Evolutionary conservation across 768 basidiomycete species (phyloP), one percentile per base, ranked within the genome.

Genomic region (Kwoniella dendrophila): DNA sequence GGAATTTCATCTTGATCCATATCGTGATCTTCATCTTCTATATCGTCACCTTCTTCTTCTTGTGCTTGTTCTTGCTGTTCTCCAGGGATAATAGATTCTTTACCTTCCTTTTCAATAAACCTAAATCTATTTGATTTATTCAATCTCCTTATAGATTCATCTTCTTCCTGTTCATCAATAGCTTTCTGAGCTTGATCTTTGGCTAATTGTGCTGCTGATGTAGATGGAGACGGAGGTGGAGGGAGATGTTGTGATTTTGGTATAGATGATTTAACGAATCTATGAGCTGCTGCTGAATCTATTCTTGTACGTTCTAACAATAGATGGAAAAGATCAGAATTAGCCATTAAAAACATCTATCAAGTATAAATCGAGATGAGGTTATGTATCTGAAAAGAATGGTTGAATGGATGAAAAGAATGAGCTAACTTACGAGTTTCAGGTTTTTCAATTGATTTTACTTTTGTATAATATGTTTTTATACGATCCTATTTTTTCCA

Each of bases 401-500:
- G 26, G 12, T 7, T 16, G 45, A 10, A 47, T 5, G 3, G 2
- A 6, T 22, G 29, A 40, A 43, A 53, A 26, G 38, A 20, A 59
- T 40, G 45, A 41, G n/a, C 8, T 34, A 56, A 73, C 72, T 38
- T 50, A 75, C 76, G 65, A 32, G 67, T 59, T 50, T 73, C 64
- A 1, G 74, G 70, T 26, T 74, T 49, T 64, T 78, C 79, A 0
- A 74, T 69, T 1, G 53, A 49, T 30, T 65, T 59, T 45, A 80
- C 65, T 58, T 80, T 80, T 40, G 62, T 56, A 45, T 77, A 79
- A 56, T 80, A 80, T 8, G 56, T 59, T 62, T 69, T 70, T 44
- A 80, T 73, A 8, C 79, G 66, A 38, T 80, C 68, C 74, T 75
- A 32, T 14, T 10, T 16, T n/a, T 12, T n/a, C n/a, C n/a, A n/a